These are phyloP conservation scores for Orbilia brochopaga DNA, from an alignment of 2,329 filamentous ascomycete species.

Conservation along the genomic window DNA sequence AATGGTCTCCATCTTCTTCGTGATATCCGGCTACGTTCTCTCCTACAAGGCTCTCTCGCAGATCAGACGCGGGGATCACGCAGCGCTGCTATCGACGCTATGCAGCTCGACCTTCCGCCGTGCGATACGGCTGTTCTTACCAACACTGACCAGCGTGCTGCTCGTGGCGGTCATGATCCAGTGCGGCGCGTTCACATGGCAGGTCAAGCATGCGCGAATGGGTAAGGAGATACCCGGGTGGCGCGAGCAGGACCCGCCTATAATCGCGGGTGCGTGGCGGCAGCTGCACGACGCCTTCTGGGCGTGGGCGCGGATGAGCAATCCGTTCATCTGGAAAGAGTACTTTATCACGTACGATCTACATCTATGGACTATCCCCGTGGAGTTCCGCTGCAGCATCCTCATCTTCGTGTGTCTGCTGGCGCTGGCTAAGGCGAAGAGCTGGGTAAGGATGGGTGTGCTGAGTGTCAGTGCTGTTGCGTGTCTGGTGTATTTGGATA, in stretches of 20 bases:
- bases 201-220: constrained; percentile 22
- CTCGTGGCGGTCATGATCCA: constrained; percentile 33
- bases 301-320: constrained; percentile 51
- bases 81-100: constrained; percentile 60
- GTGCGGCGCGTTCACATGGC: constrained; percentile 40
- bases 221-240: constrained; percentile 30
- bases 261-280: constrained; percentile 47
- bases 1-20: constrained; percentile 65
- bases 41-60: constrained; percentile 62
- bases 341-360: constrained; percentile 57
- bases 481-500: constrained; percentile 41
- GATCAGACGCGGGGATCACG: constrained; percentile 60
- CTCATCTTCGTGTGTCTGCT: constrained; percentile 57
- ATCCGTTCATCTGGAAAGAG: constrained; percentile 56
- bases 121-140: constrained; percentile 56
- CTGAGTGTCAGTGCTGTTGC: constrained; percentile 21
- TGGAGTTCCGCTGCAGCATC: constrained; percentile 58
- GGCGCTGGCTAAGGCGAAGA: constrained; percentile 55
- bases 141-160: constrained; percentile 52
- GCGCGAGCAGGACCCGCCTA: constrained; percentile 42
- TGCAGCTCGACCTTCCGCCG: constrained; percentile 56
- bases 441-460: constrained; percentile 53
- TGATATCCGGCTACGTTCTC: constrained; percentile 67
- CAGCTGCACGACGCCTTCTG: constrained; percentile 56
- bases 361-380: constrained; percentile 58